Percentiles rank a stretch among this genome's conserved stretches.
Evolutionary conservation across 768 basidiomycete genomes (phyloP).

Genomic region (Lentinula detonsa): DNA sequence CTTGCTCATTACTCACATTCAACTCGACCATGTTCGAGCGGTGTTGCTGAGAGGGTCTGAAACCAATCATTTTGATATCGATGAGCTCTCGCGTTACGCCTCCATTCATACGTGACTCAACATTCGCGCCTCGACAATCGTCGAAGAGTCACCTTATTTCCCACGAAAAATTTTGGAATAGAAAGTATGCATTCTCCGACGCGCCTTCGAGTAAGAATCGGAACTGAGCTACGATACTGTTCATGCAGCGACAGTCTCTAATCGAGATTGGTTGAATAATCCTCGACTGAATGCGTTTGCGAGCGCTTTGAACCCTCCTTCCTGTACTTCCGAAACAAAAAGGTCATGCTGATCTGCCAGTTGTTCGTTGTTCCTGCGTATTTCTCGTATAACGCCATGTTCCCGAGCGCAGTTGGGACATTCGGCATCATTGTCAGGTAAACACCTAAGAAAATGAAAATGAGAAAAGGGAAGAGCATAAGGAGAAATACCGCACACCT

Average conservation of each 20-base stretch:
- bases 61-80: background rate
- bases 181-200: background rate
- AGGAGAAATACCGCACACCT: constrained; percentile 40
- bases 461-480: background rate
- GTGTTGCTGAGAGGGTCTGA: background rate
- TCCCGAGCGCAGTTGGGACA: constrained; percentile 87
- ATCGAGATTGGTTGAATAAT: constrained; percentile 27
- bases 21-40: background rate
- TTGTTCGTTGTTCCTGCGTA: constrained; percentile 78
- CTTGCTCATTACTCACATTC: background rate
- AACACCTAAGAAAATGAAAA: constrained; percentile 46
- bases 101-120: background rate
- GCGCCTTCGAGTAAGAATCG: background rate
- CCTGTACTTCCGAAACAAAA: constrained; percentile 70
- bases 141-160: background rate
- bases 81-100: background rate
- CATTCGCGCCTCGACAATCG: background rate
- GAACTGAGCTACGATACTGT: background rate
- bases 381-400: constrained; percentile 86
- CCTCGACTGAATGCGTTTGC: constrained; percentile 69
- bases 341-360: constrained; percentile 79
- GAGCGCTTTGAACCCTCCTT: constrained; percentile 67
- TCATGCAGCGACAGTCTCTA: constrained; percentile 1
- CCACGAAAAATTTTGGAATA: background rate
- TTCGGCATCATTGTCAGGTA: constrained; percentile 84